phyloP scores from a whole-genome alignment of 495 filamentous ascomycete genomes.

The Daldinia caldariorum region DNA sequence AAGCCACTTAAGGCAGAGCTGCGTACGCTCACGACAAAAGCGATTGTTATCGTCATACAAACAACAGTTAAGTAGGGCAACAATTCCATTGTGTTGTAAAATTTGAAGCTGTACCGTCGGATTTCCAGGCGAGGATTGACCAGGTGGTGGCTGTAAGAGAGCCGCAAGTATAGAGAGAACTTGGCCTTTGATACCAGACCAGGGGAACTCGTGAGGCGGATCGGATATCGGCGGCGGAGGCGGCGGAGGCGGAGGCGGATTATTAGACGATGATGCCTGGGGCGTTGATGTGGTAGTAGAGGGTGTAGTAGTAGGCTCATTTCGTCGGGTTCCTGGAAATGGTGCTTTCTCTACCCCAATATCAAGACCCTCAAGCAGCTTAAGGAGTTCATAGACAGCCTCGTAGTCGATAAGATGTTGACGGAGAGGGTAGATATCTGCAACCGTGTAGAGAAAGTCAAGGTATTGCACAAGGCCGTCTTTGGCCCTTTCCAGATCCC shows the following conservation, averaged over 20 bases:
- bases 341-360: constrained; percentile 80
- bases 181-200: constrained; percentile 91
- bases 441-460: constrained; percentile 91
- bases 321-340: constrained; percentile 55
- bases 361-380: constrained; percentile 85
- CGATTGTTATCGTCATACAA: constrained; percentile 87
- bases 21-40: constrained; percentile 89
- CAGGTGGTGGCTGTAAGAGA: constrained; percentile 68
- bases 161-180: constrained; percentile 87
- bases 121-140: constrained; percentile 69
- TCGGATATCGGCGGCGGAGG: constrained; percentile 70
- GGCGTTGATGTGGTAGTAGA: constrained; percentile 47
- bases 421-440: constrained; percentile 68
- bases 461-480: constrained; percentile 92
- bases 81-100: constrained; percentile 79
- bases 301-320: constrained; percentile 42
- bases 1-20: constrained; percentile 88
- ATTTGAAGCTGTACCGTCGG: constrained; percentile 86
- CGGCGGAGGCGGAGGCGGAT: constrained; percentile 57
- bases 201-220: constrained; percentile 87
- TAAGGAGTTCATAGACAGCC: constrained; percentile 82
- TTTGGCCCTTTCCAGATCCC: constrained; percentile 91
- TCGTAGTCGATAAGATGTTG: constrained; percentile 89
- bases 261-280: constrained; percentile 56
- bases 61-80: constrained; percentile 86